Evolutionary conservation across 306 rosid genomes (phyloP), one percentile per base, ranked within the genome.

Genomic region (Argentina anserina): DNA sequence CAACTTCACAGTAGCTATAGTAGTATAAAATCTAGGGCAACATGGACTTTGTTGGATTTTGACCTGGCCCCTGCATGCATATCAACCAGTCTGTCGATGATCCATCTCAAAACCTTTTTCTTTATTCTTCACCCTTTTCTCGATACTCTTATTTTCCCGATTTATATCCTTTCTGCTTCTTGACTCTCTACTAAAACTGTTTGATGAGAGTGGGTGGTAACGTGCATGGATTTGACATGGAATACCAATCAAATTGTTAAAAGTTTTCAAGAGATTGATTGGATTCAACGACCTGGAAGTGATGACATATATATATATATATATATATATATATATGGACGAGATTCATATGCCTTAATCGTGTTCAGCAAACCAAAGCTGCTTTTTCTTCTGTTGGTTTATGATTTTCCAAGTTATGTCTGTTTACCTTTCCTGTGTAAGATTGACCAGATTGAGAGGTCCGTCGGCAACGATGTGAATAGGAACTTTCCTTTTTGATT

Each of bases 191-290:
- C 61, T 56, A 0, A 25, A 26, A 26, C 33, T 23, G 14, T 45
- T 2, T 3, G 61, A 23, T 12, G 61, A 59, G 7, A 67, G 78
- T 75, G 73, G 76, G 46, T 43, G 18, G 53, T 86, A 92, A 87
- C 92, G 88, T 86, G 92, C 89, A 86, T 87, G 91, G 91, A 84
- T 86, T 86, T 81, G 92, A 86, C 92, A 78, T 67, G 81, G 71
- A 75, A 79, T 71, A 45, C 76, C 81, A 39, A 84, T 58, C 69
- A 78, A 78, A 29, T 58, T 59, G 7, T 59, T 52, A 52, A 52
- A 59, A 23, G 2, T 59, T 59, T 29, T 33, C 36, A 1, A 6
- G n/a, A 7, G 2, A 7, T 17, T 61, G 66, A 28, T 8, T 34
- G 42, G 18, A 60, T 56, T 56, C 62, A 56, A 26, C 62, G 39